phyloP scores from a whole-genome alignment of 371 early-diverging fungal genomes.

The Fennellomyces sp. region DNA sequence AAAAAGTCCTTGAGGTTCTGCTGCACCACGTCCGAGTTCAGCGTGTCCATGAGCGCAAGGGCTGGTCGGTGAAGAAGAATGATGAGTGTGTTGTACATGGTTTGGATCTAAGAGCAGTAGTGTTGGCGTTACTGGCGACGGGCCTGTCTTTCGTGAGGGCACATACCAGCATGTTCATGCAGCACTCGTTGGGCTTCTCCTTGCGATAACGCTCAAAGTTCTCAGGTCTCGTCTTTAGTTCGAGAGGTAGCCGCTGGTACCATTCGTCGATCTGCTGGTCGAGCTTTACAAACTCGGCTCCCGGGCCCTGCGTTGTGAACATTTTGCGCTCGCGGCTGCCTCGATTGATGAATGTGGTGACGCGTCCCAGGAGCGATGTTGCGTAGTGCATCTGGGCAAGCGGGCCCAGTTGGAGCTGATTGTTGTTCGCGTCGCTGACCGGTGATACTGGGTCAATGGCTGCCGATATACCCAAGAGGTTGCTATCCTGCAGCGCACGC shows the following conservation, averaged over 20 bases:
- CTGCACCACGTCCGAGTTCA: slow-evolving; percentile 30
- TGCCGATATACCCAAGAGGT: slow-evolving; percentile 24
- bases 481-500: slow-evolving; percentile 25
- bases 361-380: slow-evolving; percentile 40
- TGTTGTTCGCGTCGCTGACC: neutral
- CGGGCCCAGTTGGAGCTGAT: slow-evolving; percentile 15
- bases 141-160: neutral
- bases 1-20: slow-evolving; percentile 42
- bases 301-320: slow-evolving; percentile 38
- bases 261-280: slow-evolving; percentile 48
- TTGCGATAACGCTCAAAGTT: slow-evolving; percentile 27
- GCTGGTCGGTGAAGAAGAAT: slow-evolving; percentile 58
- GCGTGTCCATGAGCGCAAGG: slow-evolving; percentile 25
- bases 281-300: slow-evolving; percentile 47
- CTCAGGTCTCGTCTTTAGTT: slow-evolving; percentile 43
- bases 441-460: slow-evolving; percentile 13
- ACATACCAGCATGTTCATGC: slow-evolving; percentile 29
- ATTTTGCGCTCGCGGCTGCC: slow-evolving; percentile 32
- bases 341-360: slow-evolving; percentile 54
- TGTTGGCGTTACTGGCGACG: too few relatives aligned
- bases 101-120: slow-evolving; percentile 44
- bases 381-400: slow-evolving; percentile 28
- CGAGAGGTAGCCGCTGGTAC: slow-evolving; percentile 43
- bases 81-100: slow-evolving; percentile 50
- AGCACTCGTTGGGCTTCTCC: slow-evolving; percentile 5